A percentile compares a stretch with the other conserved stretches of the same genome.
phyloP scores from a whole-genome alignment of 495 filamentous ascomycete species.

The Xeromyces bisporus region DNA sequence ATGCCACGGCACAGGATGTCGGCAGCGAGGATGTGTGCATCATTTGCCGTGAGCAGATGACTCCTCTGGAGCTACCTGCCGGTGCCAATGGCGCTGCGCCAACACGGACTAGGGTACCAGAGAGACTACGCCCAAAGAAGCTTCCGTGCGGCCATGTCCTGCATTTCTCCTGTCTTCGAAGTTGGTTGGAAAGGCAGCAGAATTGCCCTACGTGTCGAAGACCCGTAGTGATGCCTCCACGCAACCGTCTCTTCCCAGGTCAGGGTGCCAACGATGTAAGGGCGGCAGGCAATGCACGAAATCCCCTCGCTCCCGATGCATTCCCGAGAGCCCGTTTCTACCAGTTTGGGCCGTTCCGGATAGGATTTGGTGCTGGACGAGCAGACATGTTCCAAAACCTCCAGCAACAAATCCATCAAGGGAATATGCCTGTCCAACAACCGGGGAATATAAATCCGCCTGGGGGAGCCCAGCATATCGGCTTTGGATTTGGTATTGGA shows the following conservation, averaged over 20 bases:
- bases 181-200: slow-evolving; percentile 97
- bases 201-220: slow-evolving; percentile 89
- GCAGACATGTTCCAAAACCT: slow-evolving; percentile 36
- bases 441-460: slow-evolving; percentile 15
- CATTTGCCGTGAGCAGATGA: slow-evolving; percentile 95
- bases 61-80: slow-evolving; percentile 37
- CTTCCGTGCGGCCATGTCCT: slow-evolving; percentile 91
- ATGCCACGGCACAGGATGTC: slow-evolving; percentile 79
- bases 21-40: slow-evolving; percentile 82
- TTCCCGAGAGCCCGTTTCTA: slow-evolving; percentile 30
- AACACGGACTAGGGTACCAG: slow-evolving; percentile 37
- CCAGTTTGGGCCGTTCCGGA: slow-evolving; percentile 39
- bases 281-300: slow-evolving; percentile 12
- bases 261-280: slow-evolving; percentile 12
- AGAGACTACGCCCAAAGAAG: slow-evolving; percentile 81
- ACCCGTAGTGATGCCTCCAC: slow-evolving; percentile 39
- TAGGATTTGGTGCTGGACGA: slow-evolving; percentile 39
- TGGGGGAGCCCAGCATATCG: slow-evolving; percentile 21
- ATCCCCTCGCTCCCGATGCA: slow-evolving; percentile 14
- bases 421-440: slow-evolving; percentile 18
- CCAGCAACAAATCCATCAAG: slow-evolving; percentile 31
- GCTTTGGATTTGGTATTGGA: slow-evolving; percentile 29
- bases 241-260: slow-evolving; percentile 12
- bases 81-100: slow-evolving; percentile 15
- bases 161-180: slow-evolving; percentile 83